phyloP scores from a whole-genome alignment of 192 early-diverging fungal species.

The Phlyctochytrium bullatum region DNA sequence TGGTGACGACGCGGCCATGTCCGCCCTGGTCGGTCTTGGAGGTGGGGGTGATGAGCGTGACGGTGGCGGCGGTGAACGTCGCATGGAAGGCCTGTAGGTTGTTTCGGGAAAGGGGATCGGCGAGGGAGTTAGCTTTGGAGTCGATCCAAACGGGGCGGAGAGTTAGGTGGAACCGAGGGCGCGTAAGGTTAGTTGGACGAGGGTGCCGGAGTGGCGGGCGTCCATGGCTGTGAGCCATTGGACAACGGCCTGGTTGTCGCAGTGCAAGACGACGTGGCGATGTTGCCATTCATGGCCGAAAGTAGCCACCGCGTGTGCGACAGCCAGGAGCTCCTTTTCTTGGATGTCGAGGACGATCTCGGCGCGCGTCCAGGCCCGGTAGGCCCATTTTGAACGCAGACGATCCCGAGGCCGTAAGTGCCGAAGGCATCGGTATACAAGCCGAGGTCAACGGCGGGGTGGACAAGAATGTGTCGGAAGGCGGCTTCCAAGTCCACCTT shows the following conservation, averaged over 20 bases:
- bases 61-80: too few relatives aligned
- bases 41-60: too few relatives aligned
- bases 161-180: constrained; percentile 3
- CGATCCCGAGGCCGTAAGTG: neutral
- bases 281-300: neutral
- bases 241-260: constrained; percentile 4
- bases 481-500: constrained; percentile 8
- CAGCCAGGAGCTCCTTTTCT: constrained; percentile 4
- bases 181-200: neutral
- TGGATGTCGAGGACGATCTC: neutral
- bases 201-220: too few relatives aligned
- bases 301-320: constrained; percentile 3
- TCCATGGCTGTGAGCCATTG: too few relatives aligned
- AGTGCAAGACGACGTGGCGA: neutral
- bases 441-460: too few relatives aligned
- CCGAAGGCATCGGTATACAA: neutral
- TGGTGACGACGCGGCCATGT: too few relatives aligned
- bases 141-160: constrained; percentile 8
- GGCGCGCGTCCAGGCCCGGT: too few relatives aligned
- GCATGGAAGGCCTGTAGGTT: neutral
- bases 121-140: neutral
- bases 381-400: neutral
- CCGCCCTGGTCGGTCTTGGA: too few relatives aligned
- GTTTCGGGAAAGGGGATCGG: constrained; percentile 5
- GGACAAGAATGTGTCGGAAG: constrained; percentile 11